Percentiles rank a stretch among this genome's conserved stretches.
Conservation (phyloP, 2,329 filamentous ascomycete genomes). For the Pseudocercospora fuligena region DNA sequence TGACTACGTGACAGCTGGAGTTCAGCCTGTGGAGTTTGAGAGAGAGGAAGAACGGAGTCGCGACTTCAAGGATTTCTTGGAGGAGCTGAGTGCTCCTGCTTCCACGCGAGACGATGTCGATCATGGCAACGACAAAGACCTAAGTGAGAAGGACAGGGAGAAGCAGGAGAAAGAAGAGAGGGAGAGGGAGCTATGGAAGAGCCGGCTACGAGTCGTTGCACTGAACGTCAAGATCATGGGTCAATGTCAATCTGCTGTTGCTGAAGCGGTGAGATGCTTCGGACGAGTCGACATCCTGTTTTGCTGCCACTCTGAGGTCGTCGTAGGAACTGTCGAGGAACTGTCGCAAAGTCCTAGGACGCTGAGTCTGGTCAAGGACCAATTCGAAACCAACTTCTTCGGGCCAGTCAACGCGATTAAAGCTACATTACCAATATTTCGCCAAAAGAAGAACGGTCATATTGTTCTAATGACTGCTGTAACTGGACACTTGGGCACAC, state of each 20-base stretch:
- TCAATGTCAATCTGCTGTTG: conserved; percentile 83
- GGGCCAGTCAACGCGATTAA: conserved; percentile 96
- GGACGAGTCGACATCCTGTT: conserved; percentile 87
- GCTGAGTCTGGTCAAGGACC: conserved; percentile 79
- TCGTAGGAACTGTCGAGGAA: conserved; percentile 91
- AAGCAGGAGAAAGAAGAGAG: conserved; percentile 47
- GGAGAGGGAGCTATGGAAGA: conserved; percentile 63
- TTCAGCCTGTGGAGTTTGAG: conserved; percentile 78
- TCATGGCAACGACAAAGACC: conserved; percentile 39
- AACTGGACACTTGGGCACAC: conserved; percentile 89
- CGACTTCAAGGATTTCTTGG: conserved; percentile 80
- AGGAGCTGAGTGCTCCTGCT: conserved; percentile 50
- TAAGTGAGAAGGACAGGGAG: conserved; percentile 56
- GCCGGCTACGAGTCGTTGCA: conserved; percentile 69
- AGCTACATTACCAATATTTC: conserved; percentile 77
- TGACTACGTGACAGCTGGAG: conserved; percentile 84
- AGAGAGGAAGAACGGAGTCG: conserved; percentile 69
- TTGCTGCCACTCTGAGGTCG: conserved; percentile 86
- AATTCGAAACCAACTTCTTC: conserved; percentile 95
- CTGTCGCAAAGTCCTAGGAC: conserved; percentile 74
- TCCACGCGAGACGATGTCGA: conserved; percentile 15
- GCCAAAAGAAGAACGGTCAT: conserved; percentile 81
- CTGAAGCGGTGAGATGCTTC: conserved; percentile 83
- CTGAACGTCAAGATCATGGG: conserved; percentile 64
- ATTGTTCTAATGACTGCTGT: conserved; percentile 89